These are phyloP conservation scores for Medicago ruthenica DNA, from an alignment of 306 rosid genomes.

Conservation along the genomic window DNA sequence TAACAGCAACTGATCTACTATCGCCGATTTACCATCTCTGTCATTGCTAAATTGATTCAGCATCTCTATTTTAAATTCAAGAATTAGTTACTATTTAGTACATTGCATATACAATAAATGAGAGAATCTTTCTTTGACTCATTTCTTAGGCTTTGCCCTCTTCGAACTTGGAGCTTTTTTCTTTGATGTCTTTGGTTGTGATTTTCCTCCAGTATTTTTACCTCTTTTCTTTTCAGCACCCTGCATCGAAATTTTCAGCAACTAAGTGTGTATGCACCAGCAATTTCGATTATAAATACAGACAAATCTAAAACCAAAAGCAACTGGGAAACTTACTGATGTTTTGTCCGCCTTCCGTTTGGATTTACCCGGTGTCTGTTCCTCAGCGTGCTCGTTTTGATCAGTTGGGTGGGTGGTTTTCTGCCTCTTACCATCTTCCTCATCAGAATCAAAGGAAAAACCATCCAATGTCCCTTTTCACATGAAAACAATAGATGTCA, in stretches of 20 bases:
- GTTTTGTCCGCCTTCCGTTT: conserved; percentile 71
- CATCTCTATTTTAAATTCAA: conserved; percentile 35
- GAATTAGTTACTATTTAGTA: conserved; percentile 18
- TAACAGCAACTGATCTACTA: conserved; percentile 23
- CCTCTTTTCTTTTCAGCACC: conserved; percentile 74
- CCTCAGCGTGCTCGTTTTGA: conserved; percentile 62
- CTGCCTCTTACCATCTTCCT: conserved; percentile 71
- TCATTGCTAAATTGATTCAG: conserved; percentile 24
- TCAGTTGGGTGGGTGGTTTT: conserved; percentile 64
- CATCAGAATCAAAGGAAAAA: conserved; percentile 92
- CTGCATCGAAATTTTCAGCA: conserved; percentile 56
- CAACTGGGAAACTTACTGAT: conserved; percentile 58
- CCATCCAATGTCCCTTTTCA: conserved; percentile 93
- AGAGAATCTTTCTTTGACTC: conserved; percentile 41
- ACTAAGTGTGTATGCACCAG: conserved; percentile 32
- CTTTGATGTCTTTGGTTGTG: conserved; percentile 69
- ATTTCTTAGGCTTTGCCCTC: conserved; percentile 73
- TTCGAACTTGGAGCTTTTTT: conserved; percentile 75
- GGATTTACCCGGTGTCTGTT: conserved; percentile 54
- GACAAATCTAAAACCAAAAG: conserved; percentile 33
- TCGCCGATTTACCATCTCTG: conserved; percentile 14
- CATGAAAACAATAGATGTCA: conserved; percentile 39
- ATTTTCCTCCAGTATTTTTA: conserved; percentile 69
- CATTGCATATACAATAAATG: conserved; percentile 26
- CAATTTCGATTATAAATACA: conserved; percentile 23